Evolutionary conservation across 306 rosid genomes (phyloP).

Genomic region (Comarum palustre): DNA sequence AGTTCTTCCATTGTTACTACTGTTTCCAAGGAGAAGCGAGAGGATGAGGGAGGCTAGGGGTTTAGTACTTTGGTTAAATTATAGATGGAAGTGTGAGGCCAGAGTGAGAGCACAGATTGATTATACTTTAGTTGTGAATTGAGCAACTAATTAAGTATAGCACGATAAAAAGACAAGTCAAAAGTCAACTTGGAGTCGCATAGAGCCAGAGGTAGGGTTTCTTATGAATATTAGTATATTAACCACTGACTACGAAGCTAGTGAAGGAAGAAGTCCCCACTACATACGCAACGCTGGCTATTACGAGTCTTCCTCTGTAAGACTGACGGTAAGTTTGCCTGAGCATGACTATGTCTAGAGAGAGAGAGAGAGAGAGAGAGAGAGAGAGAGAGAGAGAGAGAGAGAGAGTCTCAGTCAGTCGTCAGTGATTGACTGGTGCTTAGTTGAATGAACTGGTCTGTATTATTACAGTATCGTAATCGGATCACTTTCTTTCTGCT

Average conservation of each 20-base stretch:
- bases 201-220: conserved; percentile 2
- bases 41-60: neutral
- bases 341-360: neutral
- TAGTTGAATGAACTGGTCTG: neutral
- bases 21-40: conserved; percentile 1
- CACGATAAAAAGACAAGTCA: neutral
- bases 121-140: neutral
- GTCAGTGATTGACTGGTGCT: neutral
- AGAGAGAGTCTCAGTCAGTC: neutral
- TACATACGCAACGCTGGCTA: neutral
- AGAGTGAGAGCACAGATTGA: neutral
- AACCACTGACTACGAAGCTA: neutral
- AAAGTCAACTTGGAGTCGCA: conserved; percentile 2
- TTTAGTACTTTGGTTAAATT: neutral
- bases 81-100: conserved; percentile 12
- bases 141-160: neutral
- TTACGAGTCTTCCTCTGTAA: neutral
- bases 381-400: neutral
- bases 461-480: neutral
- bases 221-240: neutral
- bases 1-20: conserved; percentile 40
- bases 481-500: neutral
- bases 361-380: neutral
- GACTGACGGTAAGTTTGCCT: neutral
- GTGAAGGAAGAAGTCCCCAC: neutral